Conservation (phyloP, 2,329 filamentous ascomycete species). For the Colletotrichum siamense region DNA sequence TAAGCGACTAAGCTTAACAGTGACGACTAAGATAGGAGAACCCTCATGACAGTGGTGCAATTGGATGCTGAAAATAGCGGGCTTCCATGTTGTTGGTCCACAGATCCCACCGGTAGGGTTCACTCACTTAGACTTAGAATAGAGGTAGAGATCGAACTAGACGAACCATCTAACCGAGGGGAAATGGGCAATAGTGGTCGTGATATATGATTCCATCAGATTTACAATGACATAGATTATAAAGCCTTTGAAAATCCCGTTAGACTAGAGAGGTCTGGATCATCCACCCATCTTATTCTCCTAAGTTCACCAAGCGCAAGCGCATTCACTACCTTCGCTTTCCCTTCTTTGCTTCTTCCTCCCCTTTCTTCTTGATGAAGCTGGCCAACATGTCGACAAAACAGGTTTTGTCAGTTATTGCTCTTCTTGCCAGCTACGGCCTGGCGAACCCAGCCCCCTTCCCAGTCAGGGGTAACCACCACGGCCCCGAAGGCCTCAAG, state of each 20-base stretch:
- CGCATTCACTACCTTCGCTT: not conserved
- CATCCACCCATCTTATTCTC: not conserved
- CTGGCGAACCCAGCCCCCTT: not conserved
- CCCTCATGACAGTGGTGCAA: not conserved
- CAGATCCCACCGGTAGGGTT: not conserved
- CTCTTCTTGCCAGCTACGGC: constrained; percentile 10
- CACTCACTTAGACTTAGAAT: not conserved
- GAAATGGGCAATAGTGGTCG: not conserved
- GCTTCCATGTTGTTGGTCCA: not conserved
- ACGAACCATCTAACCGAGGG: not conserved
- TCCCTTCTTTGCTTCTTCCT: not conserved
- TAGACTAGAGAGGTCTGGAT: not conserved
- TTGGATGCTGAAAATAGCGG: not conserved
- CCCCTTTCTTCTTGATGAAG: not conserved
- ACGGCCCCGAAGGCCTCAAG: not conserved
- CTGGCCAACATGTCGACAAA: constrained; percentile 12
- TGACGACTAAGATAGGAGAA: not conserved
- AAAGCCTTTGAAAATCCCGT: not conserved
- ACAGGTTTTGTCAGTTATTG: constrained; percentile 5
- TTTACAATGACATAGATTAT: not conserved
- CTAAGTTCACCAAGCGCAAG: not conserved
- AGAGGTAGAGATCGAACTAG: not conserved
- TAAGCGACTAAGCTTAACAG: not conserved
- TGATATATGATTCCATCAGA: not conserved
- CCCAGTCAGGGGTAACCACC: not conserved